Percentiles rank a stretch among this genome's conserved stretches.
These are phyloP conservation scores for Ogataea philodendri DNA, from an alignment of 805 yeast genomes.

Conservation along the genomic window DNA sequence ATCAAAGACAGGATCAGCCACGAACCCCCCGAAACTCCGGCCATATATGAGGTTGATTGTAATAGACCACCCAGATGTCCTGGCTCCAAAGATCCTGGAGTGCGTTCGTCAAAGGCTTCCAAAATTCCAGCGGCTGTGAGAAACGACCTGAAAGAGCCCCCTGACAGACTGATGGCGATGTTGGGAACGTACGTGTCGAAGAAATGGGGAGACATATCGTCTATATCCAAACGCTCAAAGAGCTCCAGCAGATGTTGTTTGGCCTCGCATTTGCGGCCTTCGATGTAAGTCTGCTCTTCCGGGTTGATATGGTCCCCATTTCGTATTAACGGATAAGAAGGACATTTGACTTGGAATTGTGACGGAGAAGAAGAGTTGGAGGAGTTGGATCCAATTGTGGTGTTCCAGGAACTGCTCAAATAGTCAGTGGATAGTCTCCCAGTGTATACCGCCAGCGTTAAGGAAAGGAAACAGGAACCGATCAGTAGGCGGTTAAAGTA, in stretches of 20 bases:
- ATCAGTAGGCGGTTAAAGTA: neutral
- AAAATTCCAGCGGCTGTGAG: conserved; percentile 55
- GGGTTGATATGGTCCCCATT: conserved; percentile 14
- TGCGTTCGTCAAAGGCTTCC: conserved; percentile 49
- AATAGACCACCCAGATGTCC: conserved; percentile 50
- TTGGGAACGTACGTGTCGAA: conserved; percentile 12
- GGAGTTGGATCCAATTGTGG: neutral
- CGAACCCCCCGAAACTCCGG: conserved; percentile 71
- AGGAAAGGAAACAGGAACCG: neutral
- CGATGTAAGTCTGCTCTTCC: conserved; percentile 13
- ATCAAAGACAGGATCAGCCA: conserved; percentile 59
- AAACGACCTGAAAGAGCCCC: conserved; percentile 62
- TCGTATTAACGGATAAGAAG: conserved; percentile 13
- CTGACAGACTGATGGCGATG: conserved; percentile 45
- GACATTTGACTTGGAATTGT: conserved; percentile 14
- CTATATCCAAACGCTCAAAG: conserved; percentile 15
- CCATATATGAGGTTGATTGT: conserved; percentile 54
- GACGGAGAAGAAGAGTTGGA: neutral
- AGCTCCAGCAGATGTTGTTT: conserved; percentile 8
- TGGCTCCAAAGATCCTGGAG: conserved; percentile 32
- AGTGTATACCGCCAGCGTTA: conserved; percentile 1
- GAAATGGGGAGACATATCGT: conserved; percentile 7
- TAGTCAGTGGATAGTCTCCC: neutral
- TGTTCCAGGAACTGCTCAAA: conserved; percentile 1
- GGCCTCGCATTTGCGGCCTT: conserved; percentile 5